These are phyloP conservation scores for Mycena epipterygia DNA, from an alignment of 768 basidiomycete genomes.

Conservation along the genomic window DNA sequence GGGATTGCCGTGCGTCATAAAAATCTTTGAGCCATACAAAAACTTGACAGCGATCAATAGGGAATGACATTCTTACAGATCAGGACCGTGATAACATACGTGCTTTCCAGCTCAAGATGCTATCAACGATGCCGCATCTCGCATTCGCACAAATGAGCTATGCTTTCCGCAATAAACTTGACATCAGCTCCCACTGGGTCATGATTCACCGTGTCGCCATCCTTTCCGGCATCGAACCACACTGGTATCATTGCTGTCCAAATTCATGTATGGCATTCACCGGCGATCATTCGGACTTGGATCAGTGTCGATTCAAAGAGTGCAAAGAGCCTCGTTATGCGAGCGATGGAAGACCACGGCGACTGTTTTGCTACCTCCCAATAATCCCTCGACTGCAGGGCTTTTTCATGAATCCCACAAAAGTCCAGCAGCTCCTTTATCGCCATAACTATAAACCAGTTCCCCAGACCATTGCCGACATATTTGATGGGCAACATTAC, in stretches of 20 bases:
- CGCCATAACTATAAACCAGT: constrained; percentile 25
- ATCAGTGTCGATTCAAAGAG: constrained; percentile 28
- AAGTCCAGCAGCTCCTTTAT: constrained; percentile 32
- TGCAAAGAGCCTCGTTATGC: constrained; percentile 38
- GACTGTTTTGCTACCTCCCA: constrained; percentile 44
- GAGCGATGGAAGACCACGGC: constrained; percentile 19
- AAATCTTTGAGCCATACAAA: not conserved
- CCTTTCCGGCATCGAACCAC: constrained; percentile 41
- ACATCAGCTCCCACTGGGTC: constrained; percentile 43
- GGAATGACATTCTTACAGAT: constrained; percentile 36
- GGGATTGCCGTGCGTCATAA: not conserved
- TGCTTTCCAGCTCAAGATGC: constrained; percentile 37
- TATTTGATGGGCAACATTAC: constrained; percentile 54
- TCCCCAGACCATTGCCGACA: constrained; percentile 42
- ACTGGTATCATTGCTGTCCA: constrained; percentile 49
- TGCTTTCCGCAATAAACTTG: constrained; percentile 41
- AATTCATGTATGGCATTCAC: constrained; percentile 52
- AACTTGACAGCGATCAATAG: not conserved
- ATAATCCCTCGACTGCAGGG: constrained; percentile 46
- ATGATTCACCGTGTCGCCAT: constrained; percentile 40
- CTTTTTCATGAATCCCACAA: constrained; percentile 29
- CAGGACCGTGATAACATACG: constrained; percentile 48
- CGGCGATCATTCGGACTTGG: constrained; percentile 29
- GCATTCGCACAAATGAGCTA: constrained; percentile 44
- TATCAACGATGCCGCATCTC: constrained; percentile 41